phyloP scores from a whole-genome alignment of 1,284 basidiomycete species.

The Trametes polyzona region DNA sequence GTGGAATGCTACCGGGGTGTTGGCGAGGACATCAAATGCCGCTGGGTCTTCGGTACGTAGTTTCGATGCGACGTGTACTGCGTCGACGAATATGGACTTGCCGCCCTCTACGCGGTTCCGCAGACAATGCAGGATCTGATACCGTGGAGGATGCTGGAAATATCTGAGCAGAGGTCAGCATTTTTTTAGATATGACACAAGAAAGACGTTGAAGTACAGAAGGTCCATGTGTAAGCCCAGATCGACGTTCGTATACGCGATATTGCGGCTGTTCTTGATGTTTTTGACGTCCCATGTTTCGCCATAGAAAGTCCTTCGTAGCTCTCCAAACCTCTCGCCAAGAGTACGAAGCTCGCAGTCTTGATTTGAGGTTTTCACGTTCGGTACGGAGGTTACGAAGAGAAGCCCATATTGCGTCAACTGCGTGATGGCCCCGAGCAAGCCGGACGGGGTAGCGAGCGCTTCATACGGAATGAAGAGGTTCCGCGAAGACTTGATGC shows the following conservation, averaged over 20 bases:
- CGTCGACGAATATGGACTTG: conserved; percentile 88
- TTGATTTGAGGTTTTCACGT: conserved; percentile 53
- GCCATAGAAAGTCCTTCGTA: conserved; percentile 92
- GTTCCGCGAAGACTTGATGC: conserved; percentile 40
- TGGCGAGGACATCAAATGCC: conserved; percentile 64
- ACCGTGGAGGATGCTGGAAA: conserved; percentile 87
- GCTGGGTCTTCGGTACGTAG: conserved; percentile 56
- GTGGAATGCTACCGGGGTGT: conserved; percentile 79
- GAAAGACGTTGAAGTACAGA: conserved; percentile 64
- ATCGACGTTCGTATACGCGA: conserved; percentile 93
- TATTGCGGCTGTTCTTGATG: conserved; percentile 78
- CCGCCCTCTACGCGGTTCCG: conserved; percentile 87
- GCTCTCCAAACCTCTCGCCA: conserved; percentile 70
- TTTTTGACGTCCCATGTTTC: conserved; percentile 90
- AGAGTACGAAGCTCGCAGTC: conserved; percentile 71
- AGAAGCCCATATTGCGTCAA: conserved; percentile 58
- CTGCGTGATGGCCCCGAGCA: conserved; percentile 58
- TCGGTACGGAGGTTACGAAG: conserved; percentile 64
- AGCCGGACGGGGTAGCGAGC: conserved; percentile 44
- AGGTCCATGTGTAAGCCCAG: conserved; percentile 94
- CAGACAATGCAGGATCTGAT: conserved; percentile 91
- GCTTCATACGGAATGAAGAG: conserved; percentile 58
- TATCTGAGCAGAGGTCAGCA: conserved; percentile 54
- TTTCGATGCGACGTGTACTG: conserved; percentile 65
- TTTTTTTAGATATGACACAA: not conserved